Base-by-base conservation (phyloP, 2,329 filamentous ascomycete species). In the Trichoderma simmonsii region DNA sequence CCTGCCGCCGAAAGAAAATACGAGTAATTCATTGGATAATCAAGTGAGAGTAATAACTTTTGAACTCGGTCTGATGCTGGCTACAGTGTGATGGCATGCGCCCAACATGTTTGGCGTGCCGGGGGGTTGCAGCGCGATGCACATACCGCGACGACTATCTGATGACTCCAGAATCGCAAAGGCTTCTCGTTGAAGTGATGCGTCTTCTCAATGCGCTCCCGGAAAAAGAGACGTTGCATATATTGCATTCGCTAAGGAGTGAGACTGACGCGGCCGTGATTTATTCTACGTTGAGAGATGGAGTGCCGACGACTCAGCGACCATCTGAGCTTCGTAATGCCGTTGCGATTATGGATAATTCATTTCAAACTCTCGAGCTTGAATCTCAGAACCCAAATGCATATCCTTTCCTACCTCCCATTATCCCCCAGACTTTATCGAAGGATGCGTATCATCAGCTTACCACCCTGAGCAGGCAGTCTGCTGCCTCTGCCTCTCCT, bases 151-250 rank as follows among this genome's bases (percentile, higher is more conserved):
- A 76, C 39, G 75, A 76, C 21, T 43, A 67, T 18, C 30, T 51
- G 14, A 21, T 74, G 34, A 71, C 72, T 12, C 21, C 48, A 39
- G 73, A 74, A 26, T 68, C 72, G 15, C 65, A 28, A 14, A 32
- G n/a, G 51, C 57, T 51, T 48, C 24, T 39, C 12, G 12, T 74
- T 6, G 78, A 80, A 64, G 21, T 80, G 1, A 60, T 81, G 9
- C 74, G 77, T 6, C 71, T 79, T 2, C 63, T 80, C 3, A 76
- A 76, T 54, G 65, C 73, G 7, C 54, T 77, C 4, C 72, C 78
- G 0, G 72, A 77, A 18, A 28, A 70, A 0, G 75, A 76, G 21
- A 75, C 77, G 8, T 24, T 72, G 2, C 59, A 69, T 8, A 75
- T 78, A 2, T n/a, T 81, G 8, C 66, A 69, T 9, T 24, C 70